Base-by-base conservation (phyloP, 352 stramenopile species). In the Plasmopara viticola region DNA sequence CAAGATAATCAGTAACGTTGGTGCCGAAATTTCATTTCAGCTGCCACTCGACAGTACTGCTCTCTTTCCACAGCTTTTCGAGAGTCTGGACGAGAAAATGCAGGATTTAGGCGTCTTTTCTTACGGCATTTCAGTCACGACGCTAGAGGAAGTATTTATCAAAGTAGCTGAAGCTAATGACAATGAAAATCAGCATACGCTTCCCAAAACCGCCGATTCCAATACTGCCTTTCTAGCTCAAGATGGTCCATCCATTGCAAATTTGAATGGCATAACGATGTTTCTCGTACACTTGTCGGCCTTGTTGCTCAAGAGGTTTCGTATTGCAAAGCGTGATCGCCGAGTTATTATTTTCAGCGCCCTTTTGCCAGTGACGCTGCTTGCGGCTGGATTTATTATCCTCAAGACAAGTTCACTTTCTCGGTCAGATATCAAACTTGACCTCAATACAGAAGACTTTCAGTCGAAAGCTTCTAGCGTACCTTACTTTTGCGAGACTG, bases 251-350 rank as follows among this genome's bases (percentile, higher is more conserved):
- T 49, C 29, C 14, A 66, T 68, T 47, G 63, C 52, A 4, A 65
- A 64, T 48, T 31, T 72, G 6, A 71, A 48, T 0, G 60, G 58
- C 9, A 20, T 59, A 6, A 17, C 43, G 12, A 68, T 84, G 45
- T 98, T 98, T 68, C 65, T 75, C 20, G 71, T 79, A 18, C 91
- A 98, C 56, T 72, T 97, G 42, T 58, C 60, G 34, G 90, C 90
- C 31, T 64, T 98, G 41, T 82, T 97, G 45, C 57, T 76, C 29
- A 98, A 98, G 52, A 72, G 94, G 13, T 86, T 90, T 35, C 74
- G 81, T 4, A 93, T 96, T 41, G 95, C 95, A 29, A 84, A 86
- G 45, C 74, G 94, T 37, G 94, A 98, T 64, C 91, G 90, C 14
- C 92, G 94, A 54, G 83, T 95, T 28, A 86, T 95, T 58, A 66